These are phyloP conservation scores for Cercospora sp. DNA, from an alignment of 2,329 filamentous ascomycete species.

Conservation along the genomic window DNA sequence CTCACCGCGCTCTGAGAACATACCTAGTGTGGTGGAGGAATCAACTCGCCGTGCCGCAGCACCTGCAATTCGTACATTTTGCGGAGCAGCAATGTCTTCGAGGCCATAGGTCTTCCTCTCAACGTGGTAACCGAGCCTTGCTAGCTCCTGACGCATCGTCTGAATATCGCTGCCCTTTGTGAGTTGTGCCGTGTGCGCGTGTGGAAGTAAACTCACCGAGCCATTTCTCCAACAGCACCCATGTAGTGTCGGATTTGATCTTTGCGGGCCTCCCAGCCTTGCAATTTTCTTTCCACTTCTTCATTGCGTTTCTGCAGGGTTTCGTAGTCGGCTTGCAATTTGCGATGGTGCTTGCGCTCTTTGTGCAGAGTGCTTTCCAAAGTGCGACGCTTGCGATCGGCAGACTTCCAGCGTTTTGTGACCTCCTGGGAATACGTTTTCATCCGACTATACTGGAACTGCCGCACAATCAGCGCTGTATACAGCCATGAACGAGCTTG, in stretches of 20 bases:
- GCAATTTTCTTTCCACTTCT: conserved; percentile 32
- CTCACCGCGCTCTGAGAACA: background rate
- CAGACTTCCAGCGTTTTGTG: conserved; percentile 29
- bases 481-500: background rate
- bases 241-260: conserved; percentile 42
- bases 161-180: conserved; percentile 34
- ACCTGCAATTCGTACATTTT: background rate
- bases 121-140: conserved; percentile 36
- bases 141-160: conserved; percentile 33
- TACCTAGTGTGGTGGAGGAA: conserved; percentile 26
- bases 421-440: conserved; percentile 37
- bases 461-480: background rate
- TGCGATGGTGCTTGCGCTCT: conserved; percentile 32
- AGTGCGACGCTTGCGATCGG: conserved; percentile 25
- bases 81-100: conserved; percentile 7
- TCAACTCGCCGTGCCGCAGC: conserved; percentile 5
- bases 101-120: conserved; percentile 31
- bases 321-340: conserved; percentile 9
- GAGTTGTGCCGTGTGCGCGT: background rate
- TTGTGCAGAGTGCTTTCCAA: conserved; percentile 30
- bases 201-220: conserved; percentile 30
- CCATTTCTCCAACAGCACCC: conserved; percentile 38
- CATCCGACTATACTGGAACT: conserved; percentile 53
- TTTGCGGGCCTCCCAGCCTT: conserved; percentile 39
- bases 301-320: conserved; percentile 31